These are phyloP conservation scores for Cyclospora cayetanensis DNA, from an alignment of 169 alveolate species.

Conservation along the genomic window DNA sequence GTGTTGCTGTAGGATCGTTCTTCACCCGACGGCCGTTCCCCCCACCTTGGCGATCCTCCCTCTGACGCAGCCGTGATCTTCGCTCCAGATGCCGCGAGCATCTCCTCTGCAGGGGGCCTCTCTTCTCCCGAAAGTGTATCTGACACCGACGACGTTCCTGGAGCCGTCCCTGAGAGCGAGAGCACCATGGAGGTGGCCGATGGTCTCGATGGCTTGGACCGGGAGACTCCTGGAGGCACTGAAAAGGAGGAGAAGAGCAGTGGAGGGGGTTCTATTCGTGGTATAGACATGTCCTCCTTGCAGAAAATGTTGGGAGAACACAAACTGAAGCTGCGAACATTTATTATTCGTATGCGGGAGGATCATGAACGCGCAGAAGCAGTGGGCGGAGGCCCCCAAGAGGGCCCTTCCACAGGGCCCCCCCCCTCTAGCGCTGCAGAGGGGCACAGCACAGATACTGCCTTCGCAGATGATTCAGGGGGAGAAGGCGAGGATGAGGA, in stretches of 20 bases:
- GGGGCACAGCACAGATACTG: background rate
- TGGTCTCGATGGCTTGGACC: background rate
- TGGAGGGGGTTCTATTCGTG: background rate
- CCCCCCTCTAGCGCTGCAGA: background rate
- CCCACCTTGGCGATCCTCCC: no score
- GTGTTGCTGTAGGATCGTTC: no score
- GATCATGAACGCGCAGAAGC: conserved; percentile 48
- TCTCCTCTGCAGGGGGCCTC: background rate
- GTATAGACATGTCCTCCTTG: conserved; percentile 39
- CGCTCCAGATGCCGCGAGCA: background rate
- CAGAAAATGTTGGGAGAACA: conserved; percentile 70
- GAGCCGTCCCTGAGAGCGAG: conserved; percentile 14
- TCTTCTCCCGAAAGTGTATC: background rate
- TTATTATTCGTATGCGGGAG: conserved; percentile 70
- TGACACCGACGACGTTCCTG: conserved; percentile 14
- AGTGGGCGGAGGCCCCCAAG: background rate
- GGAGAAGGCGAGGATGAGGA: conserved; percentile 56
- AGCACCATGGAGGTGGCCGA: background rate
- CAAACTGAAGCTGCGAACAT: conserved; percentile 70
- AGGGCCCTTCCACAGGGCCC: background rate
- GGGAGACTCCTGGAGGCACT: background rate
- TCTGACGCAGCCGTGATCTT: background rate
- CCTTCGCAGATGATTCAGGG: background rate
- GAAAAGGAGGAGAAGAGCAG: background rate
- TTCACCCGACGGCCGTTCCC: no score